phyloP scores from a whole-genome alignment of 1,284 basidiomycete genomes.

The Tilletia caries region DNA sequence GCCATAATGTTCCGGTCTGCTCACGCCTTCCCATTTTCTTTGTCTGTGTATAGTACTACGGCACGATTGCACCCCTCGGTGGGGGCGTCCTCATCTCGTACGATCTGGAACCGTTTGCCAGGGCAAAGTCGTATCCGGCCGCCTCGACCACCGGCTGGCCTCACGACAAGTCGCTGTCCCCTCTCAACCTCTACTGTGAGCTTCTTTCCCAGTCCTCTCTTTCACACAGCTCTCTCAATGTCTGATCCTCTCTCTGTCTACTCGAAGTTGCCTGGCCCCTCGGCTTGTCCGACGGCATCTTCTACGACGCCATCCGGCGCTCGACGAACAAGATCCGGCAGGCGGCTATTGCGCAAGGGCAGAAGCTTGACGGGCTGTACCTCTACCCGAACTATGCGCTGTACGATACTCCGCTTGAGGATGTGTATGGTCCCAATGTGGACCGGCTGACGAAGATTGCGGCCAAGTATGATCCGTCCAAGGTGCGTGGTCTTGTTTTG shows the following conservation, averaged over 20 bases:
- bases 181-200: conserved; percentile 13
- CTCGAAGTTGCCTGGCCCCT: conserved; percentile 5
- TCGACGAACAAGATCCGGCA: not conserved
- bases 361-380: not conserved
- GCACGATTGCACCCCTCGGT: not conserved
- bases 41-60: too few relatives aligned
- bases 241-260: not conserved
- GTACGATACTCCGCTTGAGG: conserved; percentile 4
- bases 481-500: not conserved
- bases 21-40: not conserved
- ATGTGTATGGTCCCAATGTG: conserved; percentile 6
- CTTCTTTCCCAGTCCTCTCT: not conserved
- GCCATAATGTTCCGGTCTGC: not conserved
- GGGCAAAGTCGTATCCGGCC: not conserved
- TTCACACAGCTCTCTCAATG: too few relatives aligned
- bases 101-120: not conserved
- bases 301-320: not conserved
- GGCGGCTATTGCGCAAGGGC: conserved; percentile 1
- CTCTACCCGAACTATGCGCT: conserved; percentile 3
- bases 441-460: not conserved
- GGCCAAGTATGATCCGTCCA: conserved; percentile 8
- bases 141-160: not conserved
- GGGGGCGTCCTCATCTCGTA: conserved; percentile 9
- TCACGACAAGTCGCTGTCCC: not conserved
- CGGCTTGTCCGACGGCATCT: conserved; percentile 1